Evolutionary conservation across 2,329 filamentous ascomycete species (phyloP).

Genomic region (Lojkania enalia): DNA sequence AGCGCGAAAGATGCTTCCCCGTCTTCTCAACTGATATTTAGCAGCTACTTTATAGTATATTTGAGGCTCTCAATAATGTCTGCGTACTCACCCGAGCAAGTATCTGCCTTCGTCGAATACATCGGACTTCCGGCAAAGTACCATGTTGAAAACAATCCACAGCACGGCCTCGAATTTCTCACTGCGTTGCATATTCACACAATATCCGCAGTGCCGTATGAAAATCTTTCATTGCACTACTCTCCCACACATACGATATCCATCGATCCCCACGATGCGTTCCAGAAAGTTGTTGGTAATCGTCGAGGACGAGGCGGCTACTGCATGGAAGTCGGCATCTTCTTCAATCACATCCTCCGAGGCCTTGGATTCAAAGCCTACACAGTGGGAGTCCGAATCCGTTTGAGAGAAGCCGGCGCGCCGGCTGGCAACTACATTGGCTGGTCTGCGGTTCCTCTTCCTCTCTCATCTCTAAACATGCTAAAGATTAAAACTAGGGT

Average conservation of each 20-base stretch:
- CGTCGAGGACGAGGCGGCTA: constrained; percentile 58
- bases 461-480: background rate
- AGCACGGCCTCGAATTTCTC: constrained; percentile 40
- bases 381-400: constrained; percentile 55
- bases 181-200: constrained; percentile 50
- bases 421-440: constrained; percentile 50
- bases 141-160: constrained; percentile 18
- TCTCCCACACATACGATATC: constrained; percentile 26
- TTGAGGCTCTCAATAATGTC: constrained; percentile 15
- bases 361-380: constrained; percentile 59
- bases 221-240: constrained; percentile 62
- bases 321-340: constrained; percentile 62
- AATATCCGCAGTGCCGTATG: constrained; percentile 58
- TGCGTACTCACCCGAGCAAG: constrained; percentile 32
- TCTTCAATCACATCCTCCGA: constrained; percentile 58
- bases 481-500: constrained; percentile 41
- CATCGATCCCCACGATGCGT: constrained; percentile 54
- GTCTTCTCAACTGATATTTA: no score
- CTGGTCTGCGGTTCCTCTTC: constrained; percentile 44
- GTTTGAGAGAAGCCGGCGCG: constrained; percentile 36
- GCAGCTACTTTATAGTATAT: no score
- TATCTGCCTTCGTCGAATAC: constrained; percentile 39
- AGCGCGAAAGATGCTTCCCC: no score
- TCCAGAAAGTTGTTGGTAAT: constrained; percentile 53
- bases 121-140: constrained; percentile 34